These are phyloP conservation scores for Paramecium sexaurelia DNA, from an alignment of 73 alveolate species.

Conservation along the genomic window DNA sequence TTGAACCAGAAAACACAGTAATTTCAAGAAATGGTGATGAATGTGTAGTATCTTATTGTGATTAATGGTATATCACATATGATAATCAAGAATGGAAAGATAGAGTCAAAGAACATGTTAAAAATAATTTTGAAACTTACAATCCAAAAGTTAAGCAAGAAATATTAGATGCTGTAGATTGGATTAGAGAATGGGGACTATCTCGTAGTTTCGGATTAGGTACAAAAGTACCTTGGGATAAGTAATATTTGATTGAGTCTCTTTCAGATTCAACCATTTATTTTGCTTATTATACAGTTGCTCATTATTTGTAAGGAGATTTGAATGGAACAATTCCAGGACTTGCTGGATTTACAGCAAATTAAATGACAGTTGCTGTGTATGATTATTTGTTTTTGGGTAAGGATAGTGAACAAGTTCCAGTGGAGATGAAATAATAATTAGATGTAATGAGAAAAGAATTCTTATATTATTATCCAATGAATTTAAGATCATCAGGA, in stretches of 20 bases:
- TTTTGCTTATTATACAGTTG: conserved; percentile 99
- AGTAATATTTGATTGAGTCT: conserved; percentile 95
- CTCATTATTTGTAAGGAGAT: conserved; percentile 93
- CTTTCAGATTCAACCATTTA: conserved; percentile 99
- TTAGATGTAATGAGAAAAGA: conserved; percentile 91
- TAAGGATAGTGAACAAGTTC: conserved; percentile 77
- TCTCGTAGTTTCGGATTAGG: conserved; percentile 99
- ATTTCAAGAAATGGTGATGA: conserved; percentile 97
- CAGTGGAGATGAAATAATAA: conserved; percentile 79
- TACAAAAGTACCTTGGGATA: conserved; percentile 97
- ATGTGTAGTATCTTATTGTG: conserved; percentile 98
- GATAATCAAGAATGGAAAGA: conserved; percentile 97
- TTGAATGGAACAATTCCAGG: conserved; percentile 82
- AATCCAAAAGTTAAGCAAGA: conserved; percentile 86
- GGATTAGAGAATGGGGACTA: conserved; percentile 99
- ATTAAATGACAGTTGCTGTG: conserved; percentile 91
- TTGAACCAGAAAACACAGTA: conserved; percentile 98
- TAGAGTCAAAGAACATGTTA: conserved; percentile 87
- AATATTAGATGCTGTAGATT: conserved; percentile 91
- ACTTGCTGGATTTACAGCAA: conserved; percentile 85
- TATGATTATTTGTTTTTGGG: conserved; percentile 96
- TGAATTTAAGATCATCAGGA: conserved; percentile 99
- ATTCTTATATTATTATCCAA: conserved; percentile 98
- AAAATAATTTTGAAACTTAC: conserved; percentile 88
- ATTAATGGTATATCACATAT: conserved; percentile 97